These are phyloP conservation scores for Fusarium algeriense DNA, from an alignment of 2,329 filamentous ascomycete species.

Conservation along the genomic window DNA sequence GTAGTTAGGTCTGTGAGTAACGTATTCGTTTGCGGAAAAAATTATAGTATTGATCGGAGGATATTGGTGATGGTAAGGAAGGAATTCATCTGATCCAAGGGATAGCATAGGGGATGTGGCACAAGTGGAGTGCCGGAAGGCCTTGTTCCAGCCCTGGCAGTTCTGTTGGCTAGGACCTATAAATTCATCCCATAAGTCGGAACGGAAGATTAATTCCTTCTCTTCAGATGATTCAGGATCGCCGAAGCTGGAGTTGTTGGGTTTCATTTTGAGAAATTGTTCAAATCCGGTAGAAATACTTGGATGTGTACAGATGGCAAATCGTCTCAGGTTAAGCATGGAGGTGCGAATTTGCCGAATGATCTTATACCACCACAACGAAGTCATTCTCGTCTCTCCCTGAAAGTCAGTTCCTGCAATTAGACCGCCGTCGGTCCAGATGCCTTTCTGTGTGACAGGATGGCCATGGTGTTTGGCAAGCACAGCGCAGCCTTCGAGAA, in stretches of 20 bases:
- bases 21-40: neutral
- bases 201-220: fast-evolving
- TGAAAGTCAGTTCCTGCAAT: fast-evolving
- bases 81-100: neutral
- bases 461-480: neutral
- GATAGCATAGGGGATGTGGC: neutral
- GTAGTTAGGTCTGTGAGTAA: neutral
- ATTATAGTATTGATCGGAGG: fast-evolving
- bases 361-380: neutral
- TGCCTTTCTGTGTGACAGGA: fast-evolving
- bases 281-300: fast-evolving
- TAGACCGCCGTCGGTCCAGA: fast-evolving
- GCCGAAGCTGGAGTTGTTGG: neutral
- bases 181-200: fast-evolving
- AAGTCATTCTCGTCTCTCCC: neutral
- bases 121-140: neutral
- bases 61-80: fast-evolving
- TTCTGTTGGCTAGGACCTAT: fast-evolving
- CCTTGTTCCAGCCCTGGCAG: fast-evolving
- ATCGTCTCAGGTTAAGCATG: neutral
- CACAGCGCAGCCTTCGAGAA: neutral
- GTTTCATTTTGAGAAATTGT: fast-evolving
- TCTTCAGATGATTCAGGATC: fast-evolving
- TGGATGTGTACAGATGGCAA: fast-evolving
- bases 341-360: neutral